Evolutionary conservation across 2,329 filamentous ascomycete species (phyloP), one percentile per base, ranked within the genome.

Genomic region (Botrytis sinoallii): DNA sequence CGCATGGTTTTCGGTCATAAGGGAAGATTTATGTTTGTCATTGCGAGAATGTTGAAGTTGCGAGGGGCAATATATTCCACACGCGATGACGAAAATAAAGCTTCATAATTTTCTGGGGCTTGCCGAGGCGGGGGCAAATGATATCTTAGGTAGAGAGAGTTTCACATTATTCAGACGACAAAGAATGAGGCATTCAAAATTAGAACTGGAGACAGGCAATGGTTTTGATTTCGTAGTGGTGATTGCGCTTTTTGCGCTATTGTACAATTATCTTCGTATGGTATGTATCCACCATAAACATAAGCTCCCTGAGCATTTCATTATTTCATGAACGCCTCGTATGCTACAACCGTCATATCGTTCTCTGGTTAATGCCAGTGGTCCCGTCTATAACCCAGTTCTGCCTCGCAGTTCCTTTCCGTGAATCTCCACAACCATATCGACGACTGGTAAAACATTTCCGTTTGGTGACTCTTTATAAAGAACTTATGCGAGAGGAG

Each of bases 401-500:
- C 32, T 25, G 35, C 16, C 35, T 29, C 18, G 38, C 25, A 8
- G 7, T 68, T 69, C 48, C 42, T 29, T 35, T 16, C 32, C 10
- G 66, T 32, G 6, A 46, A 64, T 59, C 59, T 44, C 42, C 35
- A 59, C 20, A 16, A 38, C 42, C 35, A 59, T 25, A 16, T 59
- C 38, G 44, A 44, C 38, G 44, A 44, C 46, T 44, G 64, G 48
- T 52, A 44, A 65, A 74, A 35, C 42, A 55, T 70, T 59, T 32
- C n/a, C 55, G 7, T 64, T 25, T 61, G 55, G 57, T 71, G 9
- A 52, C 73, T 44, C 57, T 57, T 64, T 70, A 32, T 63, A 40
- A 60, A 72, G 52, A 60, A 63, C 61, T 80, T 88, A 91, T 77
- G 88, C 89, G 80, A 91, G 88, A 76, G 89, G 89, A 72, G 89